Conservation (phyloP, 2,329 filamentous ascomycete species). For the Diaporthe sp. region DNA sequence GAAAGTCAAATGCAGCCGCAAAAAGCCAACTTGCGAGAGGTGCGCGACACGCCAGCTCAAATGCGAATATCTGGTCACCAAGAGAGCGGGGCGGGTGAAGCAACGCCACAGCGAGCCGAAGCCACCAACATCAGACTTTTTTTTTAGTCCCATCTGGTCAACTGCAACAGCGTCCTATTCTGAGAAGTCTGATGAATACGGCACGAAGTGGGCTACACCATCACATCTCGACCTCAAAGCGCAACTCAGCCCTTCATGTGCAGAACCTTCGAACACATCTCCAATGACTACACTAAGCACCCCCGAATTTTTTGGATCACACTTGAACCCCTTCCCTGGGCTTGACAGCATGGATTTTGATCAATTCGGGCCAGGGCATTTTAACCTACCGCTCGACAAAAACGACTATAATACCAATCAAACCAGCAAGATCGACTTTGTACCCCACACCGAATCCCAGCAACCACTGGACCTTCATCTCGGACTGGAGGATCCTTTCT, state of each 20-base stretch:
- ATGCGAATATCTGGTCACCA: slow-evolving; percentile 48
- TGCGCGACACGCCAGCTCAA: slow-evolving; percentile 44
- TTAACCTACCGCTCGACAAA: neutral
- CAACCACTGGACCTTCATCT: neutral
- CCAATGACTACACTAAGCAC: neutral
- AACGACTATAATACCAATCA: neutral
- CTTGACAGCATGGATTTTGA: neutral
- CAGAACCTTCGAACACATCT: neutral
- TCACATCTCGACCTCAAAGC: neutral
- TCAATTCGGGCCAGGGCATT: neutral
- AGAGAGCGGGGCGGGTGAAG: slow-evolving; percentile 38
- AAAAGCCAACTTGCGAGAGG: slow-evolving; percentile 48
- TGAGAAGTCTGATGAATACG: neutral
- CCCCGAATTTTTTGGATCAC: neutral
- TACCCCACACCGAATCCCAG: neutral
- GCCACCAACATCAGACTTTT: neutral
- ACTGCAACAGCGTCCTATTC: neutral
- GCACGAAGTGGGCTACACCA: neutral
- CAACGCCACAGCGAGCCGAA: neutral
- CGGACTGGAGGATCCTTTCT: neutral
- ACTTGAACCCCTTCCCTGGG: neutral
- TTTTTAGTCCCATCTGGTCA: neutral
- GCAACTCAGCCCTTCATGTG: neutral
- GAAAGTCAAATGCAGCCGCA: slow-evolving; percentile 49
- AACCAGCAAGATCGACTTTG: neutral